Percentiles rank a stretch among this genome's conserved stretches.
These are phyloP conservation scores for Ustilago curta DNA, from an alignment of 1,284 basidiomycete species.

Conservation along the genomic window DNA sequence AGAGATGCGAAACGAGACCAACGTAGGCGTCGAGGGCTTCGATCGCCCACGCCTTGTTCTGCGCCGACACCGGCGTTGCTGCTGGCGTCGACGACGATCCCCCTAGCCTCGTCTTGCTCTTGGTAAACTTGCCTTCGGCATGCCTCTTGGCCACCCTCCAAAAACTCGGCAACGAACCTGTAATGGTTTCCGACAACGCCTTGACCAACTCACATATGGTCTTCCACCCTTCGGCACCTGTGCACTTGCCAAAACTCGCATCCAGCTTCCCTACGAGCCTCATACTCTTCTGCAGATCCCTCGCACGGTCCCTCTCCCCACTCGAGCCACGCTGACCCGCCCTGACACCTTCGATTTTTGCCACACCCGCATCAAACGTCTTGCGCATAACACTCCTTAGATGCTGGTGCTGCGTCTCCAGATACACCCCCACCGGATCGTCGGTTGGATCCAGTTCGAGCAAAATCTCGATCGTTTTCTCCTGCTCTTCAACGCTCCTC, in stretches of 20 bases:
- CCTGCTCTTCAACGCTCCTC: slow-evolving; percentile 89
- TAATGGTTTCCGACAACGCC: slow-evolving; percentile 72
- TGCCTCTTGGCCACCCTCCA: slow-evolving; percentile 92
- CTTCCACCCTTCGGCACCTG: slow-evolving; percentile 75
- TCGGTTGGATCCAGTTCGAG: slow-evolving; percentile 63
- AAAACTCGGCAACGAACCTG: slow-evolving; percentile 83
- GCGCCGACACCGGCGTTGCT: slow-evolving; percentile 74
- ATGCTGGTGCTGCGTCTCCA: slow-evolving; percentile 90
- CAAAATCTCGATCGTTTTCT: slow-evolving; percentile 88
- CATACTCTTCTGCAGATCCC: slow-evolving; percentile 67
- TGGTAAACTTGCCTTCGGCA: slow-evolving; percentile 74
- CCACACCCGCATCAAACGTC: slow-evolving; percentile 73
- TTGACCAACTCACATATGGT: slow-evolving; percentile 77
- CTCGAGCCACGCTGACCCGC: slow-evolving; percentile 9
- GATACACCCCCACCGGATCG: slow-evolving; percentile 88
- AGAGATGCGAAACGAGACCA: slow-evolving; percentile 86
- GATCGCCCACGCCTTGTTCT: slow-evolving; percentile 88
- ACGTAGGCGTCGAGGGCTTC: slow-evolving; percentile 91
- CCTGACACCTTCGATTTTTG: slow-evolving; percentile 33
- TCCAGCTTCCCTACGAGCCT: slow-evolving; percentile 49
- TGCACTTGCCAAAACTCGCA: slow-evolving; percentile 44
- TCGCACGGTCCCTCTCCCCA: slow-evolving; percentile 75
- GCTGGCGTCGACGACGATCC: background rate
- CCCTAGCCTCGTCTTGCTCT: slow-evolving; percentile 15
- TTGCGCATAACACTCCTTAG: slow-evolving; percentile 83